A percentile compares a stretch with the other conserved stretches of the same genome.
Conservation (phyloP, 108 stramenopile species). For the Discostella pseudostelligera region DNA sequence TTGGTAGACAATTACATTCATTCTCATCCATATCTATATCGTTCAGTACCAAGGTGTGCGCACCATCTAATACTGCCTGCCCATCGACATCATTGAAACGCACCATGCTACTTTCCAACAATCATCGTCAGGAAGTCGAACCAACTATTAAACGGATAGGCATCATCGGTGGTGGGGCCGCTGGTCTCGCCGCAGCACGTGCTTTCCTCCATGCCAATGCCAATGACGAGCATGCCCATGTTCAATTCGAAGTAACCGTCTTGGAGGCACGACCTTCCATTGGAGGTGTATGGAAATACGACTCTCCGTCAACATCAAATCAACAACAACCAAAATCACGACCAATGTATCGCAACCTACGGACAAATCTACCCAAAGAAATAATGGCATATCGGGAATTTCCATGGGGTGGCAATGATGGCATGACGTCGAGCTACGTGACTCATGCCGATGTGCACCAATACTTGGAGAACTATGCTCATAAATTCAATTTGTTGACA, state of each 20-base stretch:
- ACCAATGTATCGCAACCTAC: conserved; percentile 76
- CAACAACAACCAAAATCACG: conserved; percentile 14
- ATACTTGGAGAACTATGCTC: conserved; percentile 63
- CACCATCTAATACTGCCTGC: background rate
- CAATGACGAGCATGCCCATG: no score
- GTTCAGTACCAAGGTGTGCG: background rate
- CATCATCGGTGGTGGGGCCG: conserved; percentile 81
- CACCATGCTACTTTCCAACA: background rate
- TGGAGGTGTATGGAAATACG: conserved; percentile 77
- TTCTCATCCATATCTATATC: background rate
- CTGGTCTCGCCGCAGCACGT: conserved; percentile 73
- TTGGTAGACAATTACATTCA: background rate
- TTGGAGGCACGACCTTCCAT: conserved; percentile 55
- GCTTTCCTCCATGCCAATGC: conserved; percentile 48
- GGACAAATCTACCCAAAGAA: conserved; percentile 85
- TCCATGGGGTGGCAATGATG: conserved; percentile 52
- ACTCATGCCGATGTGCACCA: conserved; percentile 64
- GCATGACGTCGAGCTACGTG: conserved; percentile 54
- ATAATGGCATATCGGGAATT: conserved; percentile 83
- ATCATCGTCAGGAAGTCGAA: background rate
- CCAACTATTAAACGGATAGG: conserved; percentile 39
- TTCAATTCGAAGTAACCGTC: conserved; percentile 40
- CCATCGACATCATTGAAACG: background rate
- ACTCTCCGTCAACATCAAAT: background rate
- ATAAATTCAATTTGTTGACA: conserved; percentile 49